Base-by-base conservation (phyloP, 768 basidiomycete species). In the Amylocystis lapponica region DNA sequence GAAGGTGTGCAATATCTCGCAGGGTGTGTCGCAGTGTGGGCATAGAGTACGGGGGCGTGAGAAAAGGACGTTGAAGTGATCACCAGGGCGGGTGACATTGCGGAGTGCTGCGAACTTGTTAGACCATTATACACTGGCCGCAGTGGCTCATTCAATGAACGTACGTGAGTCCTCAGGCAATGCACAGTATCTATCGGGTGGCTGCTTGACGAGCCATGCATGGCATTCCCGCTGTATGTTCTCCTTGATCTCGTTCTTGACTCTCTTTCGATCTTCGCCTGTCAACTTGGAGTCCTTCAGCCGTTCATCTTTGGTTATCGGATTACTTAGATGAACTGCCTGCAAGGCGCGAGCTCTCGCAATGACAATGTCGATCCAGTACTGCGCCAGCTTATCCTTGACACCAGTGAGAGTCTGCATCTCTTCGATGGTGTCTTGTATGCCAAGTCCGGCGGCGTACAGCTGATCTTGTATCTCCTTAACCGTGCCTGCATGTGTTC, bases 1-100 rank as follows among this genome's bases (percentile, higher is more conserved):
- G 23, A 68, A 57, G 1, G 69, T 70, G 44, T 75, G 72, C 1
- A 75, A 62, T 6, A 73, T 55, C 54, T 75, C 71, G 7, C 70
- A 56, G 1, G 70, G 57, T 0, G 57, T 54, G 34, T 63, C 60
- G 5, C 36, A 9, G 27, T 52, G 43, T 11, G 46, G 34, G 41
- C 62, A 52, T 10, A 60, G 46, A 17, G n/a, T n/a, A n/a, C 55
- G 55, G 53, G 20, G n/a, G 4, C 11, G 27, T 13, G 41, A 43
- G 4, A 40, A 26, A 36, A 43, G 36, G 9, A 14, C 20, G 31
- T 47, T 47, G 40, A 12, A 41, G 21, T 47, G 41, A 36, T 44
- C 43, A 8, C 47, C 47, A 12, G 47, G 42, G 9, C 43, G 35
- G 7, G 35, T n/a, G 12, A 27, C 30, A 25, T 9, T 11, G 10